A percentile compares a stretch with the other conserved stretches of the same genome.
Evolutionary conservation across 164 flowering plant genomes (phyloP).

Genomic region (Umbilicus rupestris): DNA sequence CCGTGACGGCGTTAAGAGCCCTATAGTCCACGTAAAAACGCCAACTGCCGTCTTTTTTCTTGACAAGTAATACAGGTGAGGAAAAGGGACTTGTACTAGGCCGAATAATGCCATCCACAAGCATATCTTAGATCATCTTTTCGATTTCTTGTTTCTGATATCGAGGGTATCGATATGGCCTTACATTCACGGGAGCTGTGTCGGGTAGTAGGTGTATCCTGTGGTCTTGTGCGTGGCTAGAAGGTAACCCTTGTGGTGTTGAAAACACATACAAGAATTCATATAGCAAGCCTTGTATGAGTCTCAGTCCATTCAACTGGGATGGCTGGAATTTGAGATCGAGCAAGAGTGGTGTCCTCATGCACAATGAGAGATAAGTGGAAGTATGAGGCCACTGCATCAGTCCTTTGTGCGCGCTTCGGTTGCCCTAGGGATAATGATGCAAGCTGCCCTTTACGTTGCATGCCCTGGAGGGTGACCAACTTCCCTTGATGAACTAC

Average conservation of each 20-base stretch:
- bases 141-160: background rate
- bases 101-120: background rate
- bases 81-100: background rate
- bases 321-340: too few relatives aligned
- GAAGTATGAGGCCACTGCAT: too few relatives aligned
- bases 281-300: background rate
- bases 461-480: background rate
- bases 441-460: too few relatives aligned
- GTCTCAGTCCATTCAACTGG: too few relatives aligned
- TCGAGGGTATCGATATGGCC: background rate
- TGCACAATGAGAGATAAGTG: too few relatives aligned
- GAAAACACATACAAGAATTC: background rate
- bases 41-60: background rate
- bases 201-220: background rate
- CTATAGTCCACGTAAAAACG: background rate
- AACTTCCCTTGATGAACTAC: background rate
- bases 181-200: background rate
- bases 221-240: background rate
- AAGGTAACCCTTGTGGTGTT: background rate
- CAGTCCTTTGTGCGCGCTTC: too few relatives aligned
- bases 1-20: background rate
- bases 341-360: too few relatives aligned
- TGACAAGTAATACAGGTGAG: background rate
- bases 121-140: background rate
- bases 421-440: too few relatives aligned